A percentile compares a stretch with the other conserved stretches of the same genome.
Evolutionary conservation across 805 yeast species (phyloP).

Genomic region (Hemisphaericaspora nanyangensis): DNA sequence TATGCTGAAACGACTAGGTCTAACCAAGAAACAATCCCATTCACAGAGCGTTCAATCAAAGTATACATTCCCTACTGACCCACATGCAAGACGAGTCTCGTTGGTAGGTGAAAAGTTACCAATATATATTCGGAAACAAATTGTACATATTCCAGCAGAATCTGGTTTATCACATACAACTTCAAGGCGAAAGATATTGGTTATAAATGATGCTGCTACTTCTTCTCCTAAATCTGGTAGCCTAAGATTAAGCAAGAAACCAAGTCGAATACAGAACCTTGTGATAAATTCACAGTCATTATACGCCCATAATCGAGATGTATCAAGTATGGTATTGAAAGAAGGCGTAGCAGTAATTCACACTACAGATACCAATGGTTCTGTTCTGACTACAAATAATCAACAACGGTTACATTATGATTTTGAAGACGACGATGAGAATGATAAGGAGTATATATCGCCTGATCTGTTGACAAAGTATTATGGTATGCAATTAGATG

Average conservation of each 20-base stretch:
- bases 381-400: not conserved
- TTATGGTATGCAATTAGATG: slow-evolving; percentile 20
- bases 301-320: slow-evolving; percentile 24
- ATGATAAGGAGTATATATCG: slow-evolving; percentile 39
- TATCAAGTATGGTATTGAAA: slow-evolving; percentile 7
- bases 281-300: slow-evolving; percentile 34
- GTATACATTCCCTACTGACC: slow-evolving; percentile 7
- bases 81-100: slow-evolving; percentile 23
- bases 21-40: no score
- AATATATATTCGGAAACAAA: slow-evolving; percentile 24
- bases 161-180: slow-evolving; percentile 4
- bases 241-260: slow-evolving; percentile 8
- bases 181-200: slow-evolving; percentile 4
- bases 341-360: slow-evolving; percentile 11
- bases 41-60: slow-evolving; percentile 6
- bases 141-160: slow-evolving; percentile 2
- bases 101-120: slow-evolving; percentile 37
- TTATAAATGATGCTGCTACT: not conserved
- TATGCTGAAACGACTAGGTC: not conserved
- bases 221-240: slow-evolving; percentile 1
- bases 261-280: slow-evolving; percentile 27
- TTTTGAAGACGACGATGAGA: slow-evolving; percentile 25
- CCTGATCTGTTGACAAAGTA: slow-evolving; percentile 34
- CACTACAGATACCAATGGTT: slow-evolving; percentile 10
- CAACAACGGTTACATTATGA: slow-evolving; percentile 11